Percentiles rank a stretch among this genome's conserved stretches.
Evolutionary conservation across 495 filamentous ascomycete species (phyloP).

Genomic region (Lophiostoma macrostomum): DNA sequence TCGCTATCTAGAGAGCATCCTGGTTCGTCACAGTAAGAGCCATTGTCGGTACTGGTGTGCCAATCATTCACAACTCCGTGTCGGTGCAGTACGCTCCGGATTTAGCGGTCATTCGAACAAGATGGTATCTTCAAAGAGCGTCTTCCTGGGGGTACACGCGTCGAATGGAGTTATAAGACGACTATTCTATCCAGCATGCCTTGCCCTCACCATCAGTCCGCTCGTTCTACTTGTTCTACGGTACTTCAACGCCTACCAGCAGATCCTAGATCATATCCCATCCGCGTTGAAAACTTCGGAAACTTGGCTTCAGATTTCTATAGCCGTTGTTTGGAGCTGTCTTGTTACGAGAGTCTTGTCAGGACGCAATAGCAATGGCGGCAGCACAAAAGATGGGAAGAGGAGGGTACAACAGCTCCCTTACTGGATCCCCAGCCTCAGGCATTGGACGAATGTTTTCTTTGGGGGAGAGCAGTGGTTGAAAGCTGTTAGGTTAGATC

Average conservation of each 20-base stretch:
- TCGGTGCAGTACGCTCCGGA: not conserved
- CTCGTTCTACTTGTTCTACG: slow-evolving; percentile 19
- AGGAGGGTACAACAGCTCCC: slow-evolving; percentile 46
- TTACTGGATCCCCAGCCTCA: slow-evolving; percentile 60
- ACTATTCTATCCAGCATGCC: slow-evolving; percentile 28
- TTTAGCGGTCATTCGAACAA: not conserved
- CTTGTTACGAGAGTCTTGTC: slow-evolving; percentile 32
- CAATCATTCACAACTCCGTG: not conserved
- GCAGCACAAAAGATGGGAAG: slow-evolving; percentile 12
- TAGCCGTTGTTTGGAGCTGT: slow-evolving; percentile 17
- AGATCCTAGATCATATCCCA: not conserved
- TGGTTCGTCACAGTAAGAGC: no score
- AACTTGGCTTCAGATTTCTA: slow-evolving; percentile 14
- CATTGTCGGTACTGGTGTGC: not conserved
- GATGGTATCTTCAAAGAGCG: slow-evolving; percentile 17
- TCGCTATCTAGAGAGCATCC: not conserved
- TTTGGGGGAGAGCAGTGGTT: slow-evolving; percentile 48
- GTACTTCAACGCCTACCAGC: slow-evolving; percentile 3
- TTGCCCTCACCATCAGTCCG: slow-evolving; percentile 17
- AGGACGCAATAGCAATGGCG: slow-evolving; percentile 3
- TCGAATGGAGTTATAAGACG: slow-evolving; percentile 25
- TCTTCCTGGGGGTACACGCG: slow-evolving; percentile 27
- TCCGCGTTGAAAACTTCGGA: slow-evolving; percentile 9
- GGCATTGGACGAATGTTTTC: slow-evolving; percentile 51
- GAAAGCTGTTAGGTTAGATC: slow-evolving; percentile 44